Evolutionary conservation across 1,139 yeast genomes (phyloP).

Genomic region (Saccharomycopsis phalli): DNA sequence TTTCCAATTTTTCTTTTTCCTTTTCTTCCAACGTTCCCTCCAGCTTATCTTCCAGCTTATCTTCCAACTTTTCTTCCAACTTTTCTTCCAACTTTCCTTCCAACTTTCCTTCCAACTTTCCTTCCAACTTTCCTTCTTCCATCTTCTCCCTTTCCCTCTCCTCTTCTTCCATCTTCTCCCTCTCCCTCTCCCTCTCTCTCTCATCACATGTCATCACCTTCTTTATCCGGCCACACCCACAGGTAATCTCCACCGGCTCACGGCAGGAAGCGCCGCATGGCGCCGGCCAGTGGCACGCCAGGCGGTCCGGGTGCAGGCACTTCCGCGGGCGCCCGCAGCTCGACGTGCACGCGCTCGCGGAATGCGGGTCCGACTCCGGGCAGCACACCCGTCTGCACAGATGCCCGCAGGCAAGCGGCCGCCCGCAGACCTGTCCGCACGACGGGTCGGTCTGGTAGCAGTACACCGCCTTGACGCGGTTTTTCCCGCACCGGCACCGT

Average conservation of each 20-base stretch:
- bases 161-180: too few relatives aligned
- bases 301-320: slow-evolving; percentile 60
- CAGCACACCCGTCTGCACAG: slow-evolving; percentile 57
- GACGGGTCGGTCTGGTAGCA: slow-evolving; percentile 65
- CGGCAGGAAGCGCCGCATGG: slow-evolving; percentile 46
- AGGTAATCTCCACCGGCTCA: slow-evolving; percentile 41
- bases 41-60: too few relatives aligned
- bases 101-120: too few relatives aligned
- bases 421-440: slow-evolving; percentile 63
- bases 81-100: too few relatives aligned
- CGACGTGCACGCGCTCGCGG: slow-evolving; percentile 40
- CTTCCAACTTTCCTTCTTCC: too few relatives aligned
- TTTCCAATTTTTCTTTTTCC: too few relatives aligned
- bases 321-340: slow-evolving; percentile 39
- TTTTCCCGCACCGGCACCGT: slow-evolving; percentile 64
- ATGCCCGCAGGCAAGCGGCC: slow-evolving; percentile 48
- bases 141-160: too few relatives aligned
- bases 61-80: too few relatives aligned
- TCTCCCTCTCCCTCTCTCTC: too few relatives aligned
- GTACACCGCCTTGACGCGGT: slow-evolving; percentile 51
- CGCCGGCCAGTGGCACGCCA: slow-evolving; percentile 55
- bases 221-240: slow-evolving; percentile 56
- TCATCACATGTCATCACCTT: slow-evolving; percentile 48
- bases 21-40: too few relatives aligned
- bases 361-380: slow-evolving; percentile 30